phyloP scores from a whole-genome alignment of 805 yeast species.

The Scheffersomyces spartinae region DNA sequence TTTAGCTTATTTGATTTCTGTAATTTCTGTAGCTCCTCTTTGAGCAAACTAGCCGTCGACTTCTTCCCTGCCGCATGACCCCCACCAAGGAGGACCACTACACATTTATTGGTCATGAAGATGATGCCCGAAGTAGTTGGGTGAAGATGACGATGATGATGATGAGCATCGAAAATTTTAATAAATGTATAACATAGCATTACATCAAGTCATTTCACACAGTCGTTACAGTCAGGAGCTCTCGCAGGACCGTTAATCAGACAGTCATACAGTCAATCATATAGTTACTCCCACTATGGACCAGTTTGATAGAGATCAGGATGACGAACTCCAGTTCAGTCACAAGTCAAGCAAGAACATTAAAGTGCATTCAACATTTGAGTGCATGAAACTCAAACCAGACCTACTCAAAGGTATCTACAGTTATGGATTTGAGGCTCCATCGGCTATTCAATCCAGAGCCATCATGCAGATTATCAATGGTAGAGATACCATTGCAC shows the following conservation, averaged over 20 bases:
- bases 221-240: too few species aligned
- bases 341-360: conserved; percentile 29
- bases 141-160: too few species aligned
- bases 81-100: conserved; percentile 44
- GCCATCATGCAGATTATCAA: conserved; percentile 91
- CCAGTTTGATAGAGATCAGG: conserved; percentile 53
- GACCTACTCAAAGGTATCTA: conserved; percentile 44
- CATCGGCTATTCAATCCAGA: conserved; percentile 96
- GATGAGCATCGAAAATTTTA: conserved; percentile 1
- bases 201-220: neutral
- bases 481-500: conserved; percentile 94
- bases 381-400: conserved; percentile 29
- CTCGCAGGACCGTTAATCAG: too few species aligned
- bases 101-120: conserved; percentile 5
- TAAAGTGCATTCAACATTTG: conserved; percentile 34
- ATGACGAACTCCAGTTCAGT: conserved; percentile 48
- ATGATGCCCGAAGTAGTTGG: too few species aligned
- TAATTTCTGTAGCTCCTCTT: conserved; percentile 13
- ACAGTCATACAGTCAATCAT: too few species aligned
- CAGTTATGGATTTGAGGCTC: conserved; percentile 90
- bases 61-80: conserved; percentile 51
- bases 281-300: too few species aligned
- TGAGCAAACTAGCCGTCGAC: conserved; percentile 25
- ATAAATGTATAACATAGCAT: neutral
- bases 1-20: too few species aligned